These are phyloP conservation scores for Talaromyces amestolkiae DNA, from an alignment of 2,329 filamentous ascomycete species.

Conservation along the genomic window DNA sequence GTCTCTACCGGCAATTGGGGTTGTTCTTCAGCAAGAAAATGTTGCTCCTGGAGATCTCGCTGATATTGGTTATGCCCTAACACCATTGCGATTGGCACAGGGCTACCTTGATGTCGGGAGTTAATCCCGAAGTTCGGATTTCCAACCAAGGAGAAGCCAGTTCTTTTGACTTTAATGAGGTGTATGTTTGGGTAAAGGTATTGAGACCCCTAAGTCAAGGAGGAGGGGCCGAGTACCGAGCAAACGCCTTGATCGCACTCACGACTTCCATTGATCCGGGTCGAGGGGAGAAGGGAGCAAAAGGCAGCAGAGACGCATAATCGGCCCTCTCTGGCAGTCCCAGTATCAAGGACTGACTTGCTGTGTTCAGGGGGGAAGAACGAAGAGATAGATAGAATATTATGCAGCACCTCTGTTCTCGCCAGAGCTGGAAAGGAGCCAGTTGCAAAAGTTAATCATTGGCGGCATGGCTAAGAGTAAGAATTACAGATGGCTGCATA, in stretches of 20 bases:
- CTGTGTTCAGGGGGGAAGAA: neutral
- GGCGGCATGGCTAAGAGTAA: constrained; percentile 22
- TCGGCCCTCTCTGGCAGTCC: constrained; percentile 11
- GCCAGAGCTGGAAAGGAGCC: constrained; percentile 19
- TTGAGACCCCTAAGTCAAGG: constrained; percentile 4
- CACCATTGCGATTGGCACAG: constrained; percentile 25
- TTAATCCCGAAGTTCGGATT: neutral
- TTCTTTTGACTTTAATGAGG: constrained; percentile 9
- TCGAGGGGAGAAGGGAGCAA: constrained; percentile 9
- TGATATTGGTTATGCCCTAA: constrained; percentile 23
- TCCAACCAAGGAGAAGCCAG: constrained; percentile 5
- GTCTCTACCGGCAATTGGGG: constrained; percentile 8
- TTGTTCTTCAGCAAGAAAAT: constrained; percentile 12
- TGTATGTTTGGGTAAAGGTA: constrained; percentile 1
- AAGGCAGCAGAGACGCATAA: constrained; percentile 18
- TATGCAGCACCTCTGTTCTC: constrained; percentile 6
- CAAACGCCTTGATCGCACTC: constrained; percentile 6
- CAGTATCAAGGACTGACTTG: constrained; percentile 10
- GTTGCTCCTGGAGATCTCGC: constrained; percentile 13
- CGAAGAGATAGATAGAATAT: neutral
- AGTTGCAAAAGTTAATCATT: constrained; percentile 28
- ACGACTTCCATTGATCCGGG: constrained; percentile 17
- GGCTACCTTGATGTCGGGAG: constrained; percentile 10
- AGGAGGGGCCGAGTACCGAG: constrained; percentile 5
- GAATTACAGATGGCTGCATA: constrained; percentile 19